Conservation (phyloP, 2,329 filamentous ascomycete genomes). For the Alternaria consortialis region DNA sequence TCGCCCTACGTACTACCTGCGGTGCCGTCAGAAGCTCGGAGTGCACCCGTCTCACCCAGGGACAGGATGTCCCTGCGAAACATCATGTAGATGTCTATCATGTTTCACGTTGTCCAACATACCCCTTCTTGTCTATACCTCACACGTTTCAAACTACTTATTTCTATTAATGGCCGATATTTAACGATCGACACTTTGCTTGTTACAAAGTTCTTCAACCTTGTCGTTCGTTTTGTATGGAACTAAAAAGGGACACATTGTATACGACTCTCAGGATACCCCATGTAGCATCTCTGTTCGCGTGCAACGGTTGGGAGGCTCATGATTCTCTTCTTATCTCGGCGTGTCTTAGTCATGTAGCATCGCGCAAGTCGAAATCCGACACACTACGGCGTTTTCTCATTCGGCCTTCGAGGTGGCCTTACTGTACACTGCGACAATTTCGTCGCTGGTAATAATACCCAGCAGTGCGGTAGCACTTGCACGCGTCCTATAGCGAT, state of each 20-base stretch:
- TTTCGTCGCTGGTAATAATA: constrained; percentile 19
- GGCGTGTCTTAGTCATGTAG: constrained; percentile 1
- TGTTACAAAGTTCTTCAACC: constrained; percentile 17
- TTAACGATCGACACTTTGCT: constrained; percentile 19
- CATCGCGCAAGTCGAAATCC: constrained; percentile 12
- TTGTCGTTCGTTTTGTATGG: constrained; percentile 18
- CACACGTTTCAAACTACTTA: constrained; percentile 21
- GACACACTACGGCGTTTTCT: constrained; percentile 15
- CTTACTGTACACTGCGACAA: constrained; percentile 15
- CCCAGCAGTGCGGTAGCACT: constrained; percentile 21
- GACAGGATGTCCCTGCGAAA: constrained; percentile 47
- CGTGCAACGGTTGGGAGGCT: constrained; percentile 1
- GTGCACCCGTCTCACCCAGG: constrained; percentile 47
- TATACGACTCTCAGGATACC: constrained; percentile 27
- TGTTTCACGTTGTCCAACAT: constrained; percentile 34
- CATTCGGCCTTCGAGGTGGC: background rate
- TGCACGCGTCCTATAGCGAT: constrained; percentile 5
- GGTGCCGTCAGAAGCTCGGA: constrained; percentile 33
- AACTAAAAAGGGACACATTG: constrained; percentile 19
- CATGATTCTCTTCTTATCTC: constrained; percentile 10
- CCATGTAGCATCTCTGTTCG: constrained; percentile 20
- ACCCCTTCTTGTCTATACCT: constrained; percentile 32
- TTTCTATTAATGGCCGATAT: constrained; percentile 28
- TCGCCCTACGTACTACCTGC: constrained; percentile 38
- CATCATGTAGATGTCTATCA: constrained; percentile 43